These are phyloP conservation scores for Gossypium davidsonii DNA, from an alignment of 441 rosid genomes.

Conservation along the genomic window DNA sequence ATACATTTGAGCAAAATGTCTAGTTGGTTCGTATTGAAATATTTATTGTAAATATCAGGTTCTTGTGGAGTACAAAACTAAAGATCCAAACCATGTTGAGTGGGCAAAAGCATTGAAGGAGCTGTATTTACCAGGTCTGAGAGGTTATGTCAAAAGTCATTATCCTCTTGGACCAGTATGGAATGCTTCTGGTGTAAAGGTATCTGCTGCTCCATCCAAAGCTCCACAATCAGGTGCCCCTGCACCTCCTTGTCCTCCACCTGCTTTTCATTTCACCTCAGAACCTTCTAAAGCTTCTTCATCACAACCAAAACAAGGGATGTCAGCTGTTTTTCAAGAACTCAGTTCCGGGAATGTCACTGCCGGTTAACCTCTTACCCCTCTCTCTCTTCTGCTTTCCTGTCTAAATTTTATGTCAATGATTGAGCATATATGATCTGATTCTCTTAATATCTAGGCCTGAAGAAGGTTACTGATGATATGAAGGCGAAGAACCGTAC, in stretches of 20 bases:
- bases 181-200: conserved; percentile 55
- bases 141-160: conserved; percentile 78
- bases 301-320: conserved; percentile 71
- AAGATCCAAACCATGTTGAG: conserved; percentile 83
- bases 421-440: conserved; percentile 4
- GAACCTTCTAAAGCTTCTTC: conserved; percentile 70
- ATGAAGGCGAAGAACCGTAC: conserved; percentile 86
- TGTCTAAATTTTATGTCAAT: conserved; percentile 16
- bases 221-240: conserved; percentile 53
- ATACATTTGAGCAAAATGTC: not conserved
- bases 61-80: conserved; percentile 76
- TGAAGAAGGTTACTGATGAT: conserved; percentile 77
- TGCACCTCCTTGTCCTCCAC: conserved; percentile 81
- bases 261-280: conserved; percentile 60
- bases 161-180: conserved; percentile 91
- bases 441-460: conserved; percentile 43
- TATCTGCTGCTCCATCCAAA: conserved; percentile 44
- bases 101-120: conserved; percentile 96
- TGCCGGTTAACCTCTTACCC: conserved; percentile 40
- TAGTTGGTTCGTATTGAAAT: conserved; percentile 9
- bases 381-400: conserved; percentile 5
- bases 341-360: conserved; percentile 69
- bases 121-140: conserved; percentile 79
- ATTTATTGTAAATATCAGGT: conserved; percentile 38
- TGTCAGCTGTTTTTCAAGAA: conserved; percentile 92